These are phyloP conservation scores for Yamadazyma mexicana DNA, from an alignment of 1,139 yeast genomes.

Conservation along the genomic window DNA sequence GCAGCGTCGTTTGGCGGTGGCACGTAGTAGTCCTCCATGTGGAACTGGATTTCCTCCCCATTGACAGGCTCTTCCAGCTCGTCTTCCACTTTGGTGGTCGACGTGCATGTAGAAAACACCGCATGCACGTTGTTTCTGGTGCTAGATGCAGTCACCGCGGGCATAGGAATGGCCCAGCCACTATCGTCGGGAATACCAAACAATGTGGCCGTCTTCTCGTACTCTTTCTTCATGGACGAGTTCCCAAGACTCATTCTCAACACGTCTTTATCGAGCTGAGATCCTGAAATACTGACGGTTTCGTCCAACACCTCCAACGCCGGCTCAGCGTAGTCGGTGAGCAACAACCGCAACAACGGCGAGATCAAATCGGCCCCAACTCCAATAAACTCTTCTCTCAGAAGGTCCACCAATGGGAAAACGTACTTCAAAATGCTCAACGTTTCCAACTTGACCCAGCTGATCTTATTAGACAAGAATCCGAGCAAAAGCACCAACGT, in stretches of 20 bases:
- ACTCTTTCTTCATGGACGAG: constrained; percentile 71
- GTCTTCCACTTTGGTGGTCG: constrained; percentile 27
- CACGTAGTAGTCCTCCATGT: constrained; percentile 66
- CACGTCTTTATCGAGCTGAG: constrained; percentile 87
- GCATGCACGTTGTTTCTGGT: constrained; percentile 94
- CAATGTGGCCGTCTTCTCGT: constrained; percentile 81
- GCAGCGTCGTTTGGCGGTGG: constrained; percentile 33
- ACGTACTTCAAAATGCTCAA: constrained; percentile 72
- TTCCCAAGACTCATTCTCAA: constrained; percentile 90
- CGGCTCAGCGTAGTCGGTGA: constrained; percentile 84
- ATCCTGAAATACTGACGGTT: constrained; percentile 82
- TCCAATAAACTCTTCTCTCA: constrained; percentile 77
- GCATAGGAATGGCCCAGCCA: constrained; percentile 98
- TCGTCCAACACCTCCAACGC: constrained; percentile 90
- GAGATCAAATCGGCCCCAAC: constrained; percentile 95
- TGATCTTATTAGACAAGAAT: constrained; percentile 67
- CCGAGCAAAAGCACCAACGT: constrained; percentile 76
- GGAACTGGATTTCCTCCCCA: constrained; percentile 55
- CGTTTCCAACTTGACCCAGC: constrained; percentile 81
- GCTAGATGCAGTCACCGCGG: constrained; percentile 81
- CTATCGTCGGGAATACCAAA: constrained; percentile 97
- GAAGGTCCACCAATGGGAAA: constrained; percentile 76
- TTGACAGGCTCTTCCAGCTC: constrained; percentile 22
- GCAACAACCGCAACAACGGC: constrained; percentile 76
- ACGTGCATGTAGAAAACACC: constrained; percentile 80